Evolutionary conservation across 2,329 filamentous ascomycete species (phyloP).

Genomic region (Pestalotiopsis sp.): DNA sequence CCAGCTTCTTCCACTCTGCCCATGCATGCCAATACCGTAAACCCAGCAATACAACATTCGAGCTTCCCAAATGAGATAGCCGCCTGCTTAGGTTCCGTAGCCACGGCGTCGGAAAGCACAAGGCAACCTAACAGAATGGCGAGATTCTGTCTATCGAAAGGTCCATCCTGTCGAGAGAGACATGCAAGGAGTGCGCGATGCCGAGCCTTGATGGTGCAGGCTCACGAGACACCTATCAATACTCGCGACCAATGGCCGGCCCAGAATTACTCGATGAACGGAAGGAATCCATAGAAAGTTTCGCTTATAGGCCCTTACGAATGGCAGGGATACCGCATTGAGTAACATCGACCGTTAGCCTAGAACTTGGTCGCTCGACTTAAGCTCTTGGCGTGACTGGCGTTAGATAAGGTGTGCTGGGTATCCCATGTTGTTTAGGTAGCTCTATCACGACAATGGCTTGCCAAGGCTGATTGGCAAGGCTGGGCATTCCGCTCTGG

Average conservation of each 20-base stretch:
- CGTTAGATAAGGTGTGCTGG: constrained; percentile 5
- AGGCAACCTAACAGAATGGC: background rate
- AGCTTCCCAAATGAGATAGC: constrained; percentile 3
- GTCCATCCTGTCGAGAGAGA: background rate
- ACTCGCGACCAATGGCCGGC: background rate
- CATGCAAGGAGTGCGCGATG: background rate
- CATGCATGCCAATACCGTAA: background rate
- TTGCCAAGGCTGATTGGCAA: constrained; percentile 7
- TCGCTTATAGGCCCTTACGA: background rate
- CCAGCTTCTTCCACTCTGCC: background rate
- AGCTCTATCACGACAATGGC: background rate
- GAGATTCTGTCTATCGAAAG: background rate
- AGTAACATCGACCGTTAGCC: constrained; percentile 8
- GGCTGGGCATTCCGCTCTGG: constrained; percentile 1
- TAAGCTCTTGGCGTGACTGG: constrained; percentile 7
- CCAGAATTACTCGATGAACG: background rate
- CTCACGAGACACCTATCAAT: background rate
- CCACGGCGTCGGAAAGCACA: constrained; percentile 5
- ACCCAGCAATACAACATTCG: background rate
- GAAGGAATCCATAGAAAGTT: constrained; percentile 2
- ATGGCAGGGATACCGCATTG: constrained; percentile 1
- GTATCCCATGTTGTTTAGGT: constrained; percentile 6
- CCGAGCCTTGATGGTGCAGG: background rate
- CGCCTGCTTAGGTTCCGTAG: background rate
- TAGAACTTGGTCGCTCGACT: background rate